Percentiles rank a stretch among this genome's conserved stretches.
Evolutionary conservation across 2,329 filamentous ascomycete species (phyloP).

Genomic region (Pseudopithomyces chartarum): DNA sequence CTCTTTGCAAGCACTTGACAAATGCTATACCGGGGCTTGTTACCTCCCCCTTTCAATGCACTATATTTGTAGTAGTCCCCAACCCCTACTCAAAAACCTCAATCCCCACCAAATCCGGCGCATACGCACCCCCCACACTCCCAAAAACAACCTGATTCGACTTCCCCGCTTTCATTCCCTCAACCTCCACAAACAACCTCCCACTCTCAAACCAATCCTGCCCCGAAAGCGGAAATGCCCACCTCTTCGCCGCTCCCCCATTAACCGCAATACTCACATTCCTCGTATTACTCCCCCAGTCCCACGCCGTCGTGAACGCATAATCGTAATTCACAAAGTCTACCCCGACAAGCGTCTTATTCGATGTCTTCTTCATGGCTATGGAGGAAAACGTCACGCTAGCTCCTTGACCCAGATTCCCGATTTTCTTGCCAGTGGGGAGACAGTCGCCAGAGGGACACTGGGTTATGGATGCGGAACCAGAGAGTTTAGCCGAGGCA

Average conservation of each 20-base stretch:
- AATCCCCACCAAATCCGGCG: slow-evolving; percentile 38
- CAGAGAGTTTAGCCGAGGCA: slow-evolving; percentile 34
- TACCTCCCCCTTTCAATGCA: no score
- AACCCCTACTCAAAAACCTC: slow-evolving; percentile 20
- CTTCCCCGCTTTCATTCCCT: slow-evolving; percentile 31
- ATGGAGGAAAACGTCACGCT: slow-evolving; percentile 37
- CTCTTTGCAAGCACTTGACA: no score
- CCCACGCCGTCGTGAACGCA: slow-evolving; percentile 42
- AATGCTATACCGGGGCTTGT: no score
- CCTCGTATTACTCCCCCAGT: slow-evolving; percentile 40
- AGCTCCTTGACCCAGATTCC: slow-evolving; percentile 31
- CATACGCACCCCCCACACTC: slow-evolving; percentile 19
- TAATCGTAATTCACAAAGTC: slow-evolving; percentile 50
- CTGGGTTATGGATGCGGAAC: slow-evolving; percentile 27
- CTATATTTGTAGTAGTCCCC: no score
- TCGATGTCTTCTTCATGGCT: slow-evolving; percentile 24
- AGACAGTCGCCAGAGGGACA: slow-evolving; percentile 36
- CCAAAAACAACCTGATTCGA: slow-evolving; percentile 28
- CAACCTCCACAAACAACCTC: slow-evolving; percentile 28
- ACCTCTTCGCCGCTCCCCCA: slow-evolving; percentile 38
- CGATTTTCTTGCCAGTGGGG: slow-evolving; percentile 39
- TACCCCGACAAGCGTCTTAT: slow-evolving; percentile 37
- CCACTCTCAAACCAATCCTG: slow-evolving; percentile 46
- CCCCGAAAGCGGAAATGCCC: slow-evolving; percentile 47
- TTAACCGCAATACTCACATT: slow-evolving; percentile 47